Base-by-base conservation (phyloP, 2,329 filamentous ascomycete species). In the Trichoderma breve region DNA sequence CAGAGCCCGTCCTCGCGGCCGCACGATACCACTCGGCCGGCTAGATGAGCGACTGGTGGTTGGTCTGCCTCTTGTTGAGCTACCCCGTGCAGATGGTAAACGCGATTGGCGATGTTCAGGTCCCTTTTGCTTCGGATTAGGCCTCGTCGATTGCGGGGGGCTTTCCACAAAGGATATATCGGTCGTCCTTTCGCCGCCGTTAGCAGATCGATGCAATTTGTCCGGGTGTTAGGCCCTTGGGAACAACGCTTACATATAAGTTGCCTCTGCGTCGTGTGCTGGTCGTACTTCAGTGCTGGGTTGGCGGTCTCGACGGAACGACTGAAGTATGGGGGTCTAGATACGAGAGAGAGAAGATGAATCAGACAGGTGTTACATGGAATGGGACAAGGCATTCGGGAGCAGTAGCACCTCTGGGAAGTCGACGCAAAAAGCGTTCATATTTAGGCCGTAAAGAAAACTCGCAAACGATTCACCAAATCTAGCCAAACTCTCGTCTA, bases 381-480 rank as follows among this genome's bases (percentile, higher is more conserved):
- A 62, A 53, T 24, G 18, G 11, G 30, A 15, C 36, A n/a, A n/a
- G n/a, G 21, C 21, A 70, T 57, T 58, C 24, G 43, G 36, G 61
- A 36, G 57, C 66, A 61, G 64, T 51, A 71, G 34, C 26, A 94
- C 94, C 89, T 99, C 96, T 0, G 94, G 93, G 75, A 98, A 99
- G 81, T 99, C 96, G 36, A 98, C 95, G 81, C 95, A 98, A 80
- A 98, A 99, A 1, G 96, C 96, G 81, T 98, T 98, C 95, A 99
- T 98, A 79, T 98, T 98, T 80, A 99, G 82, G 2, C 96, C 96
- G 78, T 98, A 99, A 60, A 99, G 83, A 78, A 99, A 98, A 76
- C 92, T 94, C 1, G 94, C 94, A 82, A 99, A 99, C 79, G 93
- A 97, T 86, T 99, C 96, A 81, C 92, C 95, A 82, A 99, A 99